Base-by-base conservation (phyloP, 129 eudicot species). In the Cynara cardunculus region DNA sequence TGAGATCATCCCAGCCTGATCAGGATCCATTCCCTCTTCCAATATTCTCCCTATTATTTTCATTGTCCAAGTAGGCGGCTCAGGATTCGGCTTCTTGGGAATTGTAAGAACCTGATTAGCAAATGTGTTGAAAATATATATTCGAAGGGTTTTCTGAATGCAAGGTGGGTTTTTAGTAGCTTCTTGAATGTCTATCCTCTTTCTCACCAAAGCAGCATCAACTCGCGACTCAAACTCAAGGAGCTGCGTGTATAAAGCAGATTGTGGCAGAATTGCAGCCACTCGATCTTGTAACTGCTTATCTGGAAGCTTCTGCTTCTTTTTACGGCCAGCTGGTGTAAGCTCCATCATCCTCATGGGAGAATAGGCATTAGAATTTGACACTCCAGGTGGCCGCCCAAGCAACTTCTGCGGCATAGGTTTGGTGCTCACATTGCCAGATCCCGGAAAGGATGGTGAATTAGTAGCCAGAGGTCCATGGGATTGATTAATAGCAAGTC, bases 11-110 rank as follows among this genome's bases (percentile, higher is more conserved):
- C 90, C 96, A 83, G 90, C 96, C 71, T 92, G 96, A 37, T 95
- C 99, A 10, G 92, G 88, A 81, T 95, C 97, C 87, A 90, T 75
- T 28, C 99, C 99, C 18, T 94, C 99, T 86, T 95, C 99, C 89
- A 92, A 79, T 41, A 95, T 86, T 73, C 97, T 89, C 77, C 99
- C 99, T 56, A 90, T 69, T 74, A 95, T 90, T 81, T 95, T 95
- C 76, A 95, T 86, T 13, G 97, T 92, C 99, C 99, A 95, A 3
- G 89, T 81, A 82, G 99, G 96, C 3, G 87, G 90, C 68, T 95
- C 99, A 0, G 90, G 90, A 73, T 90, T 90, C 21, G 94, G 87
- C 78, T 92, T 92, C 81, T 81, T 85, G 14, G 99, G 96, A 76
- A 85, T 81, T 6, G 97, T 89, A 21, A 83, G 89, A 61, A 68